Evolutionary conservation across 2,329 filamentous ascomycete species (phyloP), one percentile per base, ranked within the genome.

Genomic region (Claviceps arundinis): DNA sequence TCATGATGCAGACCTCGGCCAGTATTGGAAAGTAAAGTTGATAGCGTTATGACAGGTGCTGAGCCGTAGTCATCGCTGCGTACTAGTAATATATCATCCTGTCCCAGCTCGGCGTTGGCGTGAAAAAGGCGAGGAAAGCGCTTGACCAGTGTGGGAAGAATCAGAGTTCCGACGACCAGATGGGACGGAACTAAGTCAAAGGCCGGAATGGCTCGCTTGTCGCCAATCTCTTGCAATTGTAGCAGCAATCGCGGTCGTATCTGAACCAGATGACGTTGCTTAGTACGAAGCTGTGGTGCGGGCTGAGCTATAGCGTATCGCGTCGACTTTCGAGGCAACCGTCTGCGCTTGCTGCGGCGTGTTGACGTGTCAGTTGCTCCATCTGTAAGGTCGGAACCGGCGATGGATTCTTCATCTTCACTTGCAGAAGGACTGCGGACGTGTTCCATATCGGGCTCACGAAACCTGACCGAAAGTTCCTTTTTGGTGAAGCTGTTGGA

Each of bases 171-270:
- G 46, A 75, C 69, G 42, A 84, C 70, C 14, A 77, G 70, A n/a
- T 77, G 78, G 2, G 82, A 80, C 0, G 85, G 84, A 43, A 89
- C 76, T n/a, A 88, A 78, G 58, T 91, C 86, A 56, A 87, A 81
- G 4, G 80, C 77, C 1, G 86, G 86, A 50, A 74, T 74, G 0
- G 84, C 83, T 24, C 85, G 77, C 16, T 72, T 72, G 55, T 80
- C 75, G 42, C 73, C 67, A n/a, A 88, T 64, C 53, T 79, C 75
- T 61, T 89, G 86, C 16, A 90, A 70, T 64, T 91, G 86, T 5
- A 90, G 73, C 5, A 89, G 69, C 17, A 89, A 69, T 50, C 80
- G 80, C 11, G 85, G 84, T 16, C 84, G 78, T 34, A 85, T 73
- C 59, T 84, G 79, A 14, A 85, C 73, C 38, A 88, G 71, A 56